Evolutionary conservation across 2,329 filamentous ascomycete species (phyloP).

Genomic region (Hypoxylon sp.): DNA sequence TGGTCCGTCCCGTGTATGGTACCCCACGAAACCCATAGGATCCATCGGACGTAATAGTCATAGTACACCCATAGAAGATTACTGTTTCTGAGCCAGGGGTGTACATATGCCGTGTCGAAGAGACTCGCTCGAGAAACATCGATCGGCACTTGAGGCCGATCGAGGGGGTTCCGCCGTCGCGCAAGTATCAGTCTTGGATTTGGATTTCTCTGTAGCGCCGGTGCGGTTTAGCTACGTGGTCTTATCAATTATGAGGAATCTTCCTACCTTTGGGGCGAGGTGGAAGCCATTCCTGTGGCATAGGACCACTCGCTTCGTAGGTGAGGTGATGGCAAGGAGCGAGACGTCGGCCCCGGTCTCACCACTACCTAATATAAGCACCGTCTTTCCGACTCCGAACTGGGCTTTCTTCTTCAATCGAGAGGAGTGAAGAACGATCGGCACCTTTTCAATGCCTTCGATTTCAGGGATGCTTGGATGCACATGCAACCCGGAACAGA

Average conservation of each 20-base stretch:
- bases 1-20: slow-evolving; percentile 62
- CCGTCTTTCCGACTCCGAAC: slow-evolving; percentile 57
- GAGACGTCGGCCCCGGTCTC: slow-evolving; percentile 63
- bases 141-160: slow-evolving; percentile 60
- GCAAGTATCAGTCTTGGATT: slow-evolving; percentile 46
- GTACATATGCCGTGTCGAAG: slow-evolving; percentile 66
- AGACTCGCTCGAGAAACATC: slow-evolving; percentile 62
- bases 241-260: slow-evolving; percentile 5
- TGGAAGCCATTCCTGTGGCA: slow-evolving; percentile 63
- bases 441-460: slow-evolving; percentile 55
- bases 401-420: slow-evolving; percentile 58
- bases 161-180: slow-evolving; percentile 35
- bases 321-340: slow-evolving; percentile 60
- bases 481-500: slow-evolving; percentile 62
- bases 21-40: slow-evolving; percentile 60
- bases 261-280: slow-evolving; percentile 58
- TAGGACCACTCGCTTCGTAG: slow-evolving; percentile 58
- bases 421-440: slow-evolving; percentile 59
- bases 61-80: slow-evolving; percentile 61
- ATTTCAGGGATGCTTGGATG: slow-evolving; percentile 57
- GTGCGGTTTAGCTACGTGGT: slow-evolving; percentile 6
- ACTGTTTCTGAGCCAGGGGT: slow-evolving; percentile 60
- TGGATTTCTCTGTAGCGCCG: slow-evolving; percentile 45
- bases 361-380: slow-evolving; percentile 60
- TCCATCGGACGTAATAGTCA: slow-evolving; percentile 59